These are phyloP conservation scores for Acmispon strigosus DNA, from an alignment of 306 rosid genomes.

Conservation along the genomic window DNA sequence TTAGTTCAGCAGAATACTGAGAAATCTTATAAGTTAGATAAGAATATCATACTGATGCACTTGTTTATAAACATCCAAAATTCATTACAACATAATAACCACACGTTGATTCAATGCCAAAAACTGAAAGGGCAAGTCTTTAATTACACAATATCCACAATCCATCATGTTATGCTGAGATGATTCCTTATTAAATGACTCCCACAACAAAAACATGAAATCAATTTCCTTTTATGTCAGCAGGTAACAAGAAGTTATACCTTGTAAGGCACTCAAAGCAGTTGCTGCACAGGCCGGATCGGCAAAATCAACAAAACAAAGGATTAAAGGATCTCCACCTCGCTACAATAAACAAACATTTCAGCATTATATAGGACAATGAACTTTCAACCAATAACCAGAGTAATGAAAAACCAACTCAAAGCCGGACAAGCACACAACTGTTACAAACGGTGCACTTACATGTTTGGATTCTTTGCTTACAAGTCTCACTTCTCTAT, in stretches of 20 bases:
- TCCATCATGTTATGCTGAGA: neutral
- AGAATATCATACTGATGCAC: neutral
- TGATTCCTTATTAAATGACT: neutral
- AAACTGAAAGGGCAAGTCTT: neutral
- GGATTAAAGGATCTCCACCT: conserved; percentile 83
- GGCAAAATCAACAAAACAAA: conserved; percentile 81
- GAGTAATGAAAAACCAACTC: neutral
- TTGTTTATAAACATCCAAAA: neutral
- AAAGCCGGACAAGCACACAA: conserved; percentile 14
- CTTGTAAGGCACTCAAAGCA: conserved; percentile 86
- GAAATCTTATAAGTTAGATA: neutral
- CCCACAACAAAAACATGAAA: neutral
- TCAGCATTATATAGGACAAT: neutral
- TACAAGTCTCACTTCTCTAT: conserved; percentile 84
- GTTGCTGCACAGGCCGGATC: conserved; percentile 81
- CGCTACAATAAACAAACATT: conserved; percentile 47
- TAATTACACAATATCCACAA: neutral
- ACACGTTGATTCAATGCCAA: neutral
- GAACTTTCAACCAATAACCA: conserved; percentile 8
- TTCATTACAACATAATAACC: neutral
- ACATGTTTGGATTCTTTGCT: conserved; percentile 79
- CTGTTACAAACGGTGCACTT: conserved; percentile 22
- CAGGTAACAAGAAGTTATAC: conserved; percentile 30
- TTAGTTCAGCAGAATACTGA: neutral
- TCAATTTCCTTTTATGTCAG: neutral